phyloP scores from a whole-genome alignment of 2,329 filamentous ascomycete genomes.

The Trichoderma asperellum region DNA sequence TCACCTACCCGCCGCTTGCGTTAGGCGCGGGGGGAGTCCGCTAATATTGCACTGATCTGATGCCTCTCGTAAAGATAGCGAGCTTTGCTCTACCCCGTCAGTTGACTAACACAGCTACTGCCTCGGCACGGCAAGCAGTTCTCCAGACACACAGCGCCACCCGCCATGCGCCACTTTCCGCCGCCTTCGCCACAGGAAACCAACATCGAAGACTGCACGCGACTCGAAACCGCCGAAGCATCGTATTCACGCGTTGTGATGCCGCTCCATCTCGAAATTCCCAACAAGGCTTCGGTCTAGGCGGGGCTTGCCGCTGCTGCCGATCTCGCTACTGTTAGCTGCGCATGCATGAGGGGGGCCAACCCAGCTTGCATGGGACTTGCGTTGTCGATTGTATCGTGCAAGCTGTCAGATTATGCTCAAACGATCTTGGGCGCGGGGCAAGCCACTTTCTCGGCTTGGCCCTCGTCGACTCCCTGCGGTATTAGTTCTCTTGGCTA shows the following conservation, averaged over 20 bases:
- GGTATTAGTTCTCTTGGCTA: constrained; percentile 54
- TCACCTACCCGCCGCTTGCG: not conserved
- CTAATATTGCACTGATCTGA: not conserved
- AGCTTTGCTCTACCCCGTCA: too few species aligned
- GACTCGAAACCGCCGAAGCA: not conserved
- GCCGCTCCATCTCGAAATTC: not conserved
- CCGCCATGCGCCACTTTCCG: not conserved
- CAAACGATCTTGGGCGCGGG: constrained; percentile 45
- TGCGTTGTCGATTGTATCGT: not conserved
- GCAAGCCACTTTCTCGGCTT: constrained; percentile 55
- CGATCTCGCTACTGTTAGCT: not conserved
- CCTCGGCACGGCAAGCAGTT: not conserved
- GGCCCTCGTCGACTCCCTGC: constrained; percentile 57
- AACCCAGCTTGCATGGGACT: not conserved
- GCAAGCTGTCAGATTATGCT: constrained; percentile 36
- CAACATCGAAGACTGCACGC: not conserved
- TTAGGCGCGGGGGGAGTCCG: not conserved
- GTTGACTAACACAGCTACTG: too few species aligned
- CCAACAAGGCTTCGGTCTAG: not conserved
- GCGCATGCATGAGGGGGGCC: not conserved
- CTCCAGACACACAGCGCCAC: not conserved
- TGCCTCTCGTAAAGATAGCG: too few species aligned
- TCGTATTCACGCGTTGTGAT: not conserved
- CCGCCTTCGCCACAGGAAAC: not conserved
- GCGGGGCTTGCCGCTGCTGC: not conserved